Evolutionary conservation across 257 asterid species (phyloP), one percentile per base, ranked within the genome.

Genomic region (Solanum piurae): DNA sequence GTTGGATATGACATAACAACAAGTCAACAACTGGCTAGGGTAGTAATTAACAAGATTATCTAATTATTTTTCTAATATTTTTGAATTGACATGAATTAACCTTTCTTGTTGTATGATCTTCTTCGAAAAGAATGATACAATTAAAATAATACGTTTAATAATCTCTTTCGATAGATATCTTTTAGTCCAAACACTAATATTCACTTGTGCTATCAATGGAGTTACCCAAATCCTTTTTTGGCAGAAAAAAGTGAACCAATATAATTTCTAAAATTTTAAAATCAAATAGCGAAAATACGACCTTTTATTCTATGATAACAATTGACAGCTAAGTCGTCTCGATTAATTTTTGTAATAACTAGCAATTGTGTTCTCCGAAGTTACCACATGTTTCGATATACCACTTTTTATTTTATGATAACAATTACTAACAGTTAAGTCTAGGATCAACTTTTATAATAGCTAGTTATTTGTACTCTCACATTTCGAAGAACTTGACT

Each of bases 391-490:
- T 40, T 40, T 40, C 34, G 34, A 33, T 33, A 16, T 18, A 52
- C 0, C n/a, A 18, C 9, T 18, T 18, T 6, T 52, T 52, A 18
- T 52, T 52, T 52, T 52, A 16, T 6, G 23, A 52, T 14, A 52
- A 52, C 23, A 52, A 0, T 55, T 55, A 1, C 40, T 37, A 1
- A 55, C 4, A 18, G 0, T 0, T 55, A 55, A 55, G 11, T 16
- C 0, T 18, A 0, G 2, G 2, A 55, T 55, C 11, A 7, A 7
- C 0, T 55, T 55, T 55, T 55, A 55, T 55, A 55, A 55, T 20
- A 18, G 0, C 4, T 55, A 55, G 64, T 4, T 18, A 20, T 55
- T 52, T 52, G 3, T 52, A 52, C 60, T 0, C 60, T 18, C 25
- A 55, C 64, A 20, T 20, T 18, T 9, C 23, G 5, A 27, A 27